A percentile compares a stretch with the other conserved stretches of the same genome.
Conservation (phyloP, 495 filamentous ascomycete genomes). For the Aspergillus funiculosus region DNA sequence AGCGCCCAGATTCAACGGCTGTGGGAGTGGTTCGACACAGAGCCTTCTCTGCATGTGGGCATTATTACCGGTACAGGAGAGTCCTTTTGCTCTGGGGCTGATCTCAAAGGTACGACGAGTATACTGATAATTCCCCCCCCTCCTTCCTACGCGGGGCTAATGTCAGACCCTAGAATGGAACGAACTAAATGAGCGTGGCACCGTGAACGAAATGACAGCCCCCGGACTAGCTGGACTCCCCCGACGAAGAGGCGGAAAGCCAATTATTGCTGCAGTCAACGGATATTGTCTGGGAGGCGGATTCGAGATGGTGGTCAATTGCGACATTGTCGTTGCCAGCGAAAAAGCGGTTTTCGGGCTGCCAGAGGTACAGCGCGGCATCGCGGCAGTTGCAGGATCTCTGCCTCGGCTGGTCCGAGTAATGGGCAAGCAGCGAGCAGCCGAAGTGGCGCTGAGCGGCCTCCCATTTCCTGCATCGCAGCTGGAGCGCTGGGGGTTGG, state of each 20-base stretch:
- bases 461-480: constrained; percentile 49
- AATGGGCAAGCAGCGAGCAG: constrained; percentile 61
- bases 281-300: constrained; percentile 73
- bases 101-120: constrained; percentile 36
- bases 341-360: constrained; percentile 52
- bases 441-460: constrained; percentile 65
- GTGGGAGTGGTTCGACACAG: constrained; percentile 48
- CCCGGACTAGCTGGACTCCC: constrained; percentile 52
- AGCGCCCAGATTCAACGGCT: constrained; percentile 45
- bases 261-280: constrained; percentile 69
- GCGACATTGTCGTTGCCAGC: constrained; percentile 61
- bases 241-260: constrained; percentile 46
- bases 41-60: constrained; percentile 46
- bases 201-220: constrained; percentile 39
- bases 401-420: constrained; percentile 66
- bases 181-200: constrained; percentile 28
- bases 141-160: constrained; percentile 5
- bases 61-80: constrained; percentile 52
- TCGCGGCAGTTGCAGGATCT: constrained; percentile 64
- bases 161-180: constrained; percentile 34
- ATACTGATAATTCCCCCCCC: background rate
- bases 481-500: constrained; percentile 57
- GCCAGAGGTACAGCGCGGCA: constrained; percentile 64
- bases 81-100: constrained; percentile 54
- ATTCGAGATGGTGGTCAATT: constrained; percentile 65